Conservation (phyloP, 2,329 filamentous ascomycete genomes). For the Colletotrichum tanaceti region DNA sequence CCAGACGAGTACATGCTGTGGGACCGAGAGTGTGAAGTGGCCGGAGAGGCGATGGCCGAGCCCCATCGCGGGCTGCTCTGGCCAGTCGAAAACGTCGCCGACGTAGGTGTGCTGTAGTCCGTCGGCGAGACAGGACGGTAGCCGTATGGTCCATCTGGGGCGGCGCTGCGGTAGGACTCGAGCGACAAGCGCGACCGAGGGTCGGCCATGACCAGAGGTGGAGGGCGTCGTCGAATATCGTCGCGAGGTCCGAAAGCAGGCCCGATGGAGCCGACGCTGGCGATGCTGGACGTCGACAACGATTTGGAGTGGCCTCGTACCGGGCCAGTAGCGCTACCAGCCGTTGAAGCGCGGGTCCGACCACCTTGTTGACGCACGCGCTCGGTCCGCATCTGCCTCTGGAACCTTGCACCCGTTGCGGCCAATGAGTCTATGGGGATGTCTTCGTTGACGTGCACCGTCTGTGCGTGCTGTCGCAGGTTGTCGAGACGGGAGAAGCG, state of each 20-base stretch:
- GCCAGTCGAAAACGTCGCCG: constrained; percentile 81
- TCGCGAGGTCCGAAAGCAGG: constrained; percentile 76
- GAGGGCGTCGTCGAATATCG: constrained; percentile 78
- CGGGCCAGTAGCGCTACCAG: constrained; percentile 77
- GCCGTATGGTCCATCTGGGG: constrained; percentile 72
- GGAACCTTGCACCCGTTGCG: constrained; percentile 90
- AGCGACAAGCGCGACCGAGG: constrained; percentile 73
- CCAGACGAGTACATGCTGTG: constrained; percentile 77
- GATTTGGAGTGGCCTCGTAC: constrained; percentile 85
- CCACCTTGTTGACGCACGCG: constrained; percentile 79
- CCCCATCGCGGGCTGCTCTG: constrained; percentile 82
- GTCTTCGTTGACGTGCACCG: constrained; percentile 96
- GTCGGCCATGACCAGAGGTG: constrained; percentile 86
- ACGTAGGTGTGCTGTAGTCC: constrained; percentile 85
- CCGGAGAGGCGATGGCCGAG: constrained; percentile 77
- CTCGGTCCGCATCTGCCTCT: constrained; percentile 90
- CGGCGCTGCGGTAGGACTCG: constrained; percentile 75
- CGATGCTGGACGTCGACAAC: constrained; percentile 87
- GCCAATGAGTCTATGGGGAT: constrained; percentile 95
- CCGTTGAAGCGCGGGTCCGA: constrained; percentile 81
- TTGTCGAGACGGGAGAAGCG: constrained; percentile 96
- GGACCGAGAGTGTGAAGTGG: constrained; percentile 74
- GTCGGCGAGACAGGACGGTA: constrained; percentile 76
- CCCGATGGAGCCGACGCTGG: constrained; percentile 73
- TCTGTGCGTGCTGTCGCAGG: constrained; percentile 94